A percentile compares a stretch with the other conserved stretches of the same genome.
Conservation (phyloP, 257 asterid genomes). For the Eucommia ulmoides region DNA sequence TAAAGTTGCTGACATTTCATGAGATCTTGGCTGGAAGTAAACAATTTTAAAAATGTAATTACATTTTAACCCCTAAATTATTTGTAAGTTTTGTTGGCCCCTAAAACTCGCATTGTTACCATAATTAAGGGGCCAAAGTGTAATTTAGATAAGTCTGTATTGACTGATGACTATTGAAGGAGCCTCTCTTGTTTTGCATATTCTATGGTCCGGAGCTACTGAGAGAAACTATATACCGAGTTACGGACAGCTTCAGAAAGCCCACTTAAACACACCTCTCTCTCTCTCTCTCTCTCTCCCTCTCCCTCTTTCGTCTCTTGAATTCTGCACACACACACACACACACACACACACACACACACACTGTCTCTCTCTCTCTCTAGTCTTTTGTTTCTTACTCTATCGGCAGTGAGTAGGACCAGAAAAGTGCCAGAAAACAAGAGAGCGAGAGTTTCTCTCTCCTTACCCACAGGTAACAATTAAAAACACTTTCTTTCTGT, state of each 20-base stretch:
- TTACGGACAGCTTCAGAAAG: slow-evolving; percentile 14
- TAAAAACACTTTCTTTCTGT: neutral
- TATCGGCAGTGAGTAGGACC: neutral
- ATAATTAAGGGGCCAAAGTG: too few relatives aligned
- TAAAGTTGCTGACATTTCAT: too few relatives aligned
- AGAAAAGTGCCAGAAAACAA: neutral
- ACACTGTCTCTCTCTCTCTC: neutral
- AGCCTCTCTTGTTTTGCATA: slow-evolving; percentile 5
- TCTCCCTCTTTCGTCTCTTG: slow-evolving; percentile 1
- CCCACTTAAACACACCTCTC: slow-evolving; percentile 10
- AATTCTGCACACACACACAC: too few relatives aligned
- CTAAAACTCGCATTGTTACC: too few relatives aligned
- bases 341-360: too few relatives aligned
- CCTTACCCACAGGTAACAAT: neutral
- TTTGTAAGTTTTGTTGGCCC: too few relatives aligned
- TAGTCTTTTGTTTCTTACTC: neutral
- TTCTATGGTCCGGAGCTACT: slow-evolving; percentile 11
- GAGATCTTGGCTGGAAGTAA: too few relatives aligned
- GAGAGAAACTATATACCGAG: slow-evolving; percentile 9
- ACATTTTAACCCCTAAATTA: too few relatives aligned
- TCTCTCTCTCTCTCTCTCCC: slow-evolving; percentile 4
- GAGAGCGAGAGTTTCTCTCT: neutral
- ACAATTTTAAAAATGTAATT: too few relatives aligned
- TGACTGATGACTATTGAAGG: too few relatives aligned
- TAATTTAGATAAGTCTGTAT: too few relatives aligned